These are phyloP conservation scores for Porpolomopsis calyptriformis DNA, from an alignment of 768 basidiomycete genomes.

Conservation along the genomic window DNA sequence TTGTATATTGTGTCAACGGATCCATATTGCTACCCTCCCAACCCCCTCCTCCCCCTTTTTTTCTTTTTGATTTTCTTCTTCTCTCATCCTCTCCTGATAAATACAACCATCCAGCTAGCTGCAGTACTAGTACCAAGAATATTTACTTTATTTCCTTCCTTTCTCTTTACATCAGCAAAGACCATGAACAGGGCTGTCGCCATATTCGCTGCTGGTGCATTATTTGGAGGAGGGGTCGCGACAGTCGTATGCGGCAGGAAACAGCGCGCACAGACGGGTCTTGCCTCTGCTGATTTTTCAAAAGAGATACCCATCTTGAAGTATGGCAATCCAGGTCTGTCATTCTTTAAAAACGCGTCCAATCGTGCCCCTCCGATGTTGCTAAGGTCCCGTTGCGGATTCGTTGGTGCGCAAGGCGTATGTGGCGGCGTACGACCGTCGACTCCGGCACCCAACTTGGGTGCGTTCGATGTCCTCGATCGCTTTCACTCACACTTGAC, in stretches of 20 bases:
- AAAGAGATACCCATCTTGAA: conserved; percentile 41
- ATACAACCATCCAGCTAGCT: not conserved
- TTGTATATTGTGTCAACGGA: too few relatives aligned
- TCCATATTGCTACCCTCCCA: too few relatives aligned
- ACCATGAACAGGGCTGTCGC: too few relatives aligned
- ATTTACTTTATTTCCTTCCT: not conserved
- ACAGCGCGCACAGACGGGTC: conserved; percentile 14
- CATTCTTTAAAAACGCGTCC: not conserved
- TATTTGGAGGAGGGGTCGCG: conserved; percentile 69
- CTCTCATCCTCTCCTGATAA: too few relatives aligned
- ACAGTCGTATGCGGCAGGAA: conserved; percentile 31
- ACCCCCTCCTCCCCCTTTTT: too few relatives aligned
- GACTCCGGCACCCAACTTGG: conserved; percentile 89
- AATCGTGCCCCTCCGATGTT: not conserved
- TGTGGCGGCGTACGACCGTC: conserved; percentile 81
- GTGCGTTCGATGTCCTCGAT: conserved; percentile 35
- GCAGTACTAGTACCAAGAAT: not conserved
- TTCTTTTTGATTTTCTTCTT: too few relatives aligned
- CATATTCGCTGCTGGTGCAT: conserved; percentile 74
- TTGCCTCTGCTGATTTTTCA: conserved; percentile 19
- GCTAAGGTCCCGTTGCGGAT: conserved; percentile 77
- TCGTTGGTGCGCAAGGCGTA: conserved; percentile 73
- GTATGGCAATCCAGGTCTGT: conserved; percentile 73
- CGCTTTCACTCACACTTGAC: not conserved
- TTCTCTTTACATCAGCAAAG: not conserved